Evolutionary conservation across 139 green algal species (phyloP), one percentile per base, ranked within the genome.

Genomic region (Chlorella sp.): DNA sequence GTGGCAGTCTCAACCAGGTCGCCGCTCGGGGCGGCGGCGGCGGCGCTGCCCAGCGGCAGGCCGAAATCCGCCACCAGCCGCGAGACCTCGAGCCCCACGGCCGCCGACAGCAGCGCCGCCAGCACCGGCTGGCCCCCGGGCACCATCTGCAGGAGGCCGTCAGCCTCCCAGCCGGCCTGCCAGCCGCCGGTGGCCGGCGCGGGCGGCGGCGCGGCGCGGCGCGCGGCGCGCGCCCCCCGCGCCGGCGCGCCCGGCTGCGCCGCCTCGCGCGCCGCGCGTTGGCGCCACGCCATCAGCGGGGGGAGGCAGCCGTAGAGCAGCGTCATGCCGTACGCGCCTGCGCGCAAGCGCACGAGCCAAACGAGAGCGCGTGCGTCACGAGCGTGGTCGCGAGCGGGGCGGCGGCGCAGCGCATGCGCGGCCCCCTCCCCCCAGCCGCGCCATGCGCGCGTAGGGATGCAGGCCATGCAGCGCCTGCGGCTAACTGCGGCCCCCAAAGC

Each of bases 261-360:
- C 27, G 8, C 19, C 17, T 50, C 29, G 5, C 23, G 35, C 38
- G 23, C 40, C 25, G 43, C 41, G 65, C 53, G 55, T 73, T 71
- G 5, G 19, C 35, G 51, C 80, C 79, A 86, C 11, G 81, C 83
- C 90, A 94, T 94, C 0, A 92, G 46, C 2, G 90, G 88, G 0
- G 90, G 90, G 40, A 94, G 33, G 0, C 94, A 33, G 0, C 90
- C 90, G 73, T 91, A 95, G 14, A 95, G 78, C 9, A 77, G 25
- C 0, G 88, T 93, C 81, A 92, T 91, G 62, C 91, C 89, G 33
- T 74, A 77, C 40, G 36, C 77, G 61, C 67, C 67, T 33, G 69
- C 69, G 33, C n/a, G n/a, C n/a, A n/a, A n/a, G n/a, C n/a, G n/a
- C n/a, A n/a, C n/a, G n/a, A n/a, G n/a, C n/a, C n/a, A n/a, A n/a